Conservation (phyloP, 257 asterid species). For the Solanum bulbocastanum region DNA sequence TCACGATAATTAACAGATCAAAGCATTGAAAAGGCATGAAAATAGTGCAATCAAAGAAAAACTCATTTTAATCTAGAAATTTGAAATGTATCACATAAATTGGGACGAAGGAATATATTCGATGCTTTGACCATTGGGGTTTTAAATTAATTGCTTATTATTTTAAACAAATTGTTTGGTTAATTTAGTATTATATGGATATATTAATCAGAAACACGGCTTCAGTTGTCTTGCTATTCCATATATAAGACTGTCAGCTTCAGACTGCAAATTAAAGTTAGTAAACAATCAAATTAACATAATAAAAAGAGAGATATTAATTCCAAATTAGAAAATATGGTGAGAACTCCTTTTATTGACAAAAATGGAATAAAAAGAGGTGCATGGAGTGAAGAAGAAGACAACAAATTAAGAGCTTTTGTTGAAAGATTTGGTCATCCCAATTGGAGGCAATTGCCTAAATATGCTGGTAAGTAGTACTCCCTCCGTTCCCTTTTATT, state of each 20-base stretch:
- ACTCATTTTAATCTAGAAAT: too few species aligned
- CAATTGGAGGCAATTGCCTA: constrained; percentile 47
- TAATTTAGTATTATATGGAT: background rate
- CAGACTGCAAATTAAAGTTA: background rate
- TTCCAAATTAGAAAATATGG: too few species aligned
- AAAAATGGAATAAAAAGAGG: constrained; percentile 34
- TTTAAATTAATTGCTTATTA: too few species aligned
- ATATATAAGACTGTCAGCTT: background rate
- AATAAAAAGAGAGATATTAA: background rate
- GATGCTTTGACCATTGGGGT: too few species aligned
- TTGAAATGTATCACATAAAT: too few species aligned
- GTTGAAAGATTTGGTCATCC: constrained; percentile 26
- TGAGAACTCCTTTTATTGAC: constrained; percentile 3
- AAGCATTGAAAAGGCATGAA: background rate
- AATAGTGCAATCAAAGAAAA: background rate
- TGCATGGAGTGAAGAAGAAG: constrained; percentile 50
- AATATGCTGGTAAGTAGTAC: constrained; percentile 12
- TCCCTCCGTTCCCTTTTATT: too few species aligned
- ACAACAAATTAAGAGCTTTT: constrained; percentile 25
- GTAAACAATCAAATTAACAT: background rate
- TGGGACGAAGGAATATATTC: too few species aligned
- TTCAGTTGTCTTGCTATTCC: background rate
- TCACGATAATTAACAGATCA: background rate
- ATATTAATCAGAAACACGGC: background rate
- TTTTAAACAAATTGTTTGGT: background rate